These are phyloP conservation scores for Nosema muscidifuracis DNA, from an alignment of 371 early-diverging fungal genomes.

Conservation along the genomic window DNA sequence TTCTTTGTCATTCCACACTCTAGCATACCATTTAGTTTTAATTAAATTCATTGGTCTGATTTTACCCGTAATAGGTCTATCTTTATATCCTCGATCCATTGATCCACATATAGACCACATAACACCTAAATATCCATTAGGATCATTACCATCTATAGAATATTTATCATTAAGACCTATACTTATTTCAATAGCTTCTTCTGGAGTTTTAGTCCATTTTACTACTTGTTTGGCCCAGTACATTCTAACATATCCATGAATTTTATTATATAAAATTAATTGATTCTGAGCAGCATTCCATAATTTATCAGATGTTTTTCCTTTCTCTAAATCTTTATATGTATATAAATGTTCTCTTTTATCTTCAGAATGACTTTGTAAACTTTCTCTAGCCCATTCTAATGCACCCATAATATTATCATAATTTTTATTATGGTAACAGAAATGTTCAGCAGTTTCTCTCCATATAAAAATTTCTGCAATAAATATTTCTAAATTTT, in stretches of 20 bases:
- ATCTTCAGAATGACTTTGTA: slow-evolving; percentile 20
- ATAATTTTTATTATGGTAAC: slow-evolving; percentile 35
- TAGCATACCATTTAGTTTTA: slow-evolving; percentile 2
- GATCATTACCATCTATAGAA: slow-evolving; percentile 45
- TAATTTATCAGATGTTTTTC: slow-evolving; percentile 11
- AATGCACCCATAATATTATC: slow-evolving; percentile 47
- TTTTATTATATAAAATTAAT: slow-evolving; percentile 21
- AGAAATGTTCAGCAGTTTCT: slow-evolving; percentile 46
- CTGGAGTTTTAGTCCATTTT: slow-evolving; percentile 37
- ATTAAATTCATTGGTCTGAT: slow-evolving; percentile 32
- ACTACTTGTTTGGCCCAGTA: slow-evolving; percentile 45
- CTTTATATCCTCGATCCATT: slow-evolving; percentile 41
- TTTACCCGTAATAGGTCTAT: slow-evolving; percentile 33
- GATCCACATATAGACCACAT: slow-evolving; percentile 47
- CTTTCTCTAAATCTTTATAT: slow-evolving; percentile 12
- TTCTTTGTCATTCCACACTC: slow-evolving; percentile 2
- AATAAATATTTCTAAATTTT: slow-evolving; percentile 22
- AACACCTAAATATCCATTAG: slow-evolving; percentile 34
- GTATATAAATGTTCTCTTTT: slow-evolving; percentile 25
- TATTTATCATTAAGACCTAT: slow-evolving; percentile 40
- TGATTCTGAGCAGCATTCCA: slow-evolving; percentile 49
- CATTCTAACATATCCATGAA: slow-evolving; percentile 47
- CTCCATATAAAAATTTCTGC: slow-evolving; percentile 44
- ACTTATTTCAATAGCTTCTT: slow-evolving; percentile 25
- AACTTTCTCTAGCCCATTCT: slow-evolving; percentile 37